Evolutionary conservation across 305 asterid species (phyloP).

Genomic region (Coffea humblotiana): DNA sequence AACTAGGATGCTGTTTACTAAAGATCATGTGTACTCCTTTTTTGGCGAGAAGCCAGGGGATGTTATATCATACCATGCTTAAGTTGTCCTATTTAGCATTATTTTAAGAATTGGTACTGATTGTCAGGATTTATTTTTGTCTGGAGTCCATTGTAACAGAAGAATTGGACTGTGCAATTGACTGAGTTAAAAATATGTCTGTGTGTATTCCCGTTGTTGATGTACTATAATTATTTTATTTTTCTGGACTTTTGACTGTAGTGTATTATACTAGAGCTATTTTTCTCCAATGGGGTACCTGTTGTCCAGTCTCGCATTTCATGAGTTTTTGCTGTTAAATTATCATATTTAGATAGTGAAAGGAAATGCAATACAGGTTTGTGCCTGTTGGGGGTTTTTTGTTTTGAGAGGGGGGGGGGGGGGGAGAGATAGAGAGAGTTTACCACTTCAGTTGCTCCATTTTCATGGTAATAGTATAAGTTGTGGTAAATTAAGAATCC

Average conservation of each 20-base stretch:
- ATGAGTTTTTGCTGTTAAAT: neutral
- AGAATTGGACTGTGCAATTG: no score
- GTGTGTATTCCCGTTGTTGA: neutral
- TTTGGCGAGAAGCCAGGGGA: neutral
- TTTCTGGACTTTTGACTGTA: neutral
- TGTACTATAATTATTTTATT: neutral
- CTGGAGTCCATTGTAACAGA: neutral
- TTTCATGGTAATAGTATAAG: neutral
- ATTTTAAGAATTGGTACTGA: neutral
- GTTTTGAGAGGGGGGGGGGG: neutral
- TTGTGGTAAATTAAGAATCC: neutral
- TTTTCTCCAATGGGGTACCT: no score
- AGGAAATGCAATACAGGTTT: neutral
- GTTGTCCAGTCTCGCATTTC: neutral
- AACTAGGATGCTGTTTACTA: no score
- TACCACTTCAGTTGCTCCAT: no score
- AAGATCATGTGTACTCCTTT: no score
- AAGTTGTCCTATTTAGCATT: neutral
- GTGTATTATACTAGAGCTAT: neutral
- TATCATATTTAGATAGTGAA: neutral
- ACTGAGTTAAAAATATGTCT: neutral
- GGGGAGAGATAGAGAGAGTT: neutral
- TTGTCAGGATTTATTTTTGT: neutral
- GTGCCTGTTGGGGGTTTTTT: neutral
- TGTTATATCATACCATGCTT: neutral